Conservation (phyloP, 2,329 filamentous ascomycete genomes). For the Tolypocladium endophyticum region DNA sequence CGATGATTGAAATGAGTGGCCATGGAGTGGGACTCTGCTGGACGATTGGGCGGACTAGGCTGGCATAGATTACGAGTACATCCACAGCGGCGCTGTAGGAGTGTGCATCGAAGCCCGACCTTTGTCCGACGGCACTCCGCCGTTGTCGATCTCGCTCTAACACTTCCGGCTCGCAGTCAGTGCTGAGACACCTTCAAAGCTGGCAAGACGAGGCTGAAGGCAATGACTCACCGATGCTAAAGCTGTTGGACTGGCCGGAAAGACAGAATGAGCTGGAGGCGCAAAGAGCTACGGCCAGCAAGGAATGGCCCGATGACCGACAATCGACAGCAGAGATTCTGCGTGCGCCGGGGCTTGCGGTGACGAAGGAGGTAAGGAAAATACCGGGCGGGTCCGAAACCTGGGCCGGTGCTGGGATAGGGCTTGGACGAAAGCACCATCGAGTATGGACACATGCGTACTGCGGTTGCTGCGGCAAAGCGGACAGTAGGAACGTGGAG, state of each 20-base stretch:
- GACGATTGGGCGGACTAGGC: conserved; percentile 3
- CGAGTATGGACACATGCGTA: neutral
- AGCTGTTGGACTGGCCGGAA: neutral
- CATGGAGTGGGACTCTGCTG: conserved; percentile 1
- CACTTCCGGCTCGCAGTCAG: neutral
- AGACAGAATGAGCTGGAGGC: neutral
- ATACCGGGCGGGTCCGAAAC: neutral
- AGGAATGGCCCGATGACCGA: neutral
- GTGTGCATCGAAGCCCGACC: conserved; percentile 1
- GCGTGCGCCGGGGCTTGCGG: conserved; percentile 2
- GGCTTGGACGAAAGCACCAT: neutral
- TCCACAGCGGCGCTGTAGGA: conserved; percentile 1
- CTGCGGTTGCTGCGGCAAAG: neutral
- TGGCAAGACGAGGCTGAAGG: neutral
- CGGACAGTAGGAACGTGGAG: neutral
- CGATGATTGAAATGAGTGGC: conserved; percentile 32
- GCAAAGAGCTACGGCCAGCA: neutral
- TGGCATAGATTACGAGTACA: neutral
- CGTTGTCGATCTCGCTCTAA: neutral
- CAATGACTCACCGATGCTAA: neutral
- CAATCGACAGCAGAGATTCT: conserved; percentile 6
- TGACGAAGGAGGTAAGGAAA: neutral
- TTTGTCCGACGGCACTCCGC: neutral
- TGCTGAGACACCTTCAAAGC: neutral
- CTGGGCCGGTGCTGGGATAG: neutral